A percentile compares a stretch with the other conserved stretches of the same genome.
These are phyloP conservation scores for Fraxinus pennsylvanica DNA, from an alignment of 257 asterid species.

Conservation along the genomic window DNA sequence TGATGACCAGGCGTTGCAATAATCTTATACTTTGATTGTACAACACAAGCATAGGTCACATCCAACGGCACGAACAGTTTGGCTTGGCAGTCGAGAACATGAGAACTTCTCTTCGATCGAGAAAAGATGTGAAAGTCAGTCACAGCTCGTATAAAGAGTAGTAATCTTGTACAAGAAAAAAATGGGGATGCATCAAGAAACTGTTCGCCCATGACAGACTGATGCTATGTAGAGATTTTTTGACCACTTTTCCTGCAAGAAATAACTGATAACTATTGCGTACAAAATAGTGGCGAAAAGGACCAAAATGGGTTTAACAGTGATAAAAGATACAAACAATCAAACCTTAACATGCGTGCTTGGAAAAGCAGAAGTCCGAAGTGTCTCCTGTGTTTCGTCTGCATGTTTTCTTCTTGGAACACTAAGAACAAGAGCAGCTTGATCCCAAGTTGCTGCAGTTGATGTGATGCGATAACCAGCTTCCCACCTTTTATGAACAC, in stretches of 20 bases:
- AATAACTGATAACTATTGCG: slow-evolving; percentile 6
- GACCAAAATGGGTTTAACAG: neutral
- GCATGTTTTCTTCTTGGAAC: slow-evolving; percentile 51
- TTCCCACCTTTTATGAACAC: slow-evolving; percentile 71
- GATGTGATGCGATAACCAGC: slow-evolving; percentile 70
- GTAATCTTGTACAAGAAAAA: slow-evolving; percentile 5
- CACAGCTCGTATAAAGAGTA: neutral
- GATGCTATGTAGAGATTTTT: slow-evolving; percentile 44
- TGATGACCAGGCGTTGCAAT: slow-evolving; percentile 27
- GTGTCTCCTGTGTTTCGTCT: slow-evolving; percentile 64
- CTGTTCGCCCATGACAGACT: slow-evolving; percentile 46
- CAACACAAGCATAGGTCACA: slow-evolving; percentile 29
- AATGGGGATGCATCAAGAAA: slow-evolving; percentile 29
- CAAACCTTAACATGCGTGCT: slow-evolving; percentile 58
- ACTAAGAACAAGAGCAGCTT: slow-evolving; percentile 69
- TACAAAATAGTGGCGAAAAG: neutral
- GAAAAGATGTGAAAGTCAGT: neutral
- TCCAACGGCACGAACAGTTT: slow-evolving; percentile 1
- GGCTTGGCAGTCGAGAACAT: slow-evolving; percentile 24
- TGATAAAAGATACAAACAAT: neutral
- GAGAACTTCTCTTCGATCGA: neutral
- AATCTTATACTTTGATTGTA: slow-evolving; percentile 21
- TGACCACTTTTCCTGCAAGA: slow-evolving; percentile 50
- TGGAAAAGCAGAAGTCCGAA: slow-evolving; percentile 65
- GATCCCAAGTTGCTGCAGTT: slow-evolving; percentile 67